Percentiles rank a stretch among this genome's conserved stretches.
Evolutionary conservation across 1,284 basidiomycete species (phyloP).

Genomic region (Dichomitus squalens): DNA sequence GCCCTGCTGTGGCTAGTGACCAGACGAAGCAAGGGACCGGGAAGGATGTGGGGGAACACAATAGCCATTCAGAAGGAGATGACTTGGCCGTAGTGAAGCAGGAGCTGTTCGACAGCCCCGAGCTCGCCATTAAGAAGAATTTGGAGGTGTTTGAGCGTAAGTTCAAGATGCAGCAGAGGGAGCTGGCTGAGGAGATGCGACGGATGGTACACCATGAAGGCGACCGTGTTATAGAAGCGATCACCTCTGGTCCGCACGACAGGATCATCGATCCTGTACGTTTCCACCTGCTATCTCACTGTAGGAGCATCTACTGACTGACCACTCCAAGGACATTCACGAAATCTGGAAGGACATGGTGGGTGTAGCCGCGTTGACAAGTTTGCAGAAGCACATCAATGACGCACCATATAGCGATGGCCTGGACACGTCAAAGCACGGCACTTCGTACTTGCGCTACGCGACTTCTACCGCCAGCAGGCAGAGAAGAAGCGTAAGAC

Average conservation of each 20-base stretch:
- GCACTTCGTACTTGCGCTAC: conserved; percentile 38
- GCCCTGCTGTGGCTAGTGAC: background rate
- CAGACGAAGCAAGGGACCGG: background rate
- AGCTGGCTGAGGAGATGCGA: conserved; percentile 27
- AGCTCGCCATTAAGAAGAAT: conserved; percentile 29
- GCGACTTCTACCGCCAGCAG: conserved; percentile 37
- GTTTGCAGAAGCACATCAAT: background rate
- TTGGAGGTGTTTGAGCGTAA: conserved; percentile 32
- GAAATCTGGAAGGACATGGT: conserved; percentile 35
- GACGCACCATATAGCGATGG: conserved; percentile 31
- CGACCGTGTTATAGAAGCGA: conserved; percentile 29
- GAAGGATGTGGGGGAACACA: too few species aligned
- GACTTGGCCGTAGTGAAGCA: conserved; percentile 1
- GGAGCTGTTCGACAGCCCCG: conserved; percentile 12
- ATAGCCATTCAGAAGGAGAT: background rate
- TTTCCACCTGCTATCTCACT: background rate
- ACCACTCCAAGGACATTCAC: conserved; percentile 16
- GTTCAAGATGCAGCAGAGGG: conserved; percentile 31
- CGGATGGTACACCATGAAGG: conserved; percentile 25
- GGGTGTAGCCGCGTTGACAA: background rate
- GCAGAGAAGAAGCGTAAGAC: conserved; percentile 29
- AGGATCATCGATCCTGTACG: conserved; percentile 29
- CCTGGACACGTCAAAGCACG: conserved; percentile 37
- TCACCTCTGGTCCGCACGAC: conserved; percentile 31
- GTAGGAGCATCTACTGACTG: background rate